phyloP scores from a whole-genome alignment of 352 stramenopile species.

The Globisporangium acanthophoron region DNA sequence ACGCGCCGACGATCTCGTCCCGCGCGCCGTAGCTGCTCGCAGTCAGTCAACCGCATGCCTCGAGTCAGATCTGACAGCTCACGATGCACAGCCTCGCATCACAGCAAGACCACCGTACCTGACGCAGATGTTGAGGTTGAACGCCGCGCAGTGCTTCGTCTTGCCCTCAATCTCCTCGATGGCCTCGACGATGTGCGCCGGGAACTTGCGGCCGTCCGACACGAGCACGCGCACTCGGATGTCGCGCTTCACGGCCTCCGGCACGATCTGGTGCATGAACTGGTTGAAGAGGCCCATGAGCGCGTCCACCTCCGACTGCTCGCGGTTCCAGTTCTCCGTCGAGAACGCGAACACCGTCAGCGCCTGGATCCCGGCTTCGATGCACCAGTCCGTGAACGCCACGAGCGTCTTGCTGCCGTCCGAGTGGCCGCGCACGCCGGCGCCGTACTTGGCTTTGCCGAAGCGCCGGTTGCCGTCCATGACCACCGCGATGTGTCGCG shows the following conservation, averaged over 20 bases:
- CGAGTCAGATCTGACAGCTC: constrained; percentile 1
- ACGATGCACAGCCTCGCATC: background rate
- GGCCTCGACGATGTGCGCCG: constrained; percentile 52
- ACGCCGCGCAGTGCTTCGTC: constrained; percentile 79
- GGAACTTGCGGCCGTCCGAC: constrained; percentile 68
- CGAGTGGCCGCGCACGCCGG: constrained; percentile 86
- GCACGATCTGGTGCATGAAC: constrained; percentile 93
- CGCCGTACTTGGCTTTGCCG: constrained; percentile 79
- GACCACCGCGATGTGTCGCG: constrained; percentile 92
- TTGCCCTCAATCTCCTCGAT: constrained; percentile 84
- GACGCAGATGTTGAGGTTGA: constrained; percentile 83
- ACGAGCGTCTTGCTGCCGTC: constrained; percentile 94
- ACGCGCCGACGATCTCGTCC: constrained; percentile 93
- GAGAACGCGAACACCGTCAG: constrained; percentile 96
- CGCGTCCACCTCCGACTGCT: constrained; percentile 81
- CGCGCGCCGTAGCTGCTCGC: constrained; percentile 89
- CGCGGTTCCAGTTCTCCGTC: constrained; percentile 95
- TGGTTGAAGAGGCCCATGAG: constrained; percentile 94
- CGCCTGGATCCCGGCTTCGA: constrained; percentile 84
- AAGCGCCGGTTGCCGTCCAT: constrained; percentile 97
- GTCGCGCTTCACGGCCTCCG: constrained; percentile 87
- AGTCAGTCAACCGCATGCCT: constrained; percentile 12
- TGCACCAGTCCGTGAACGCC: constrained; percentile 96
- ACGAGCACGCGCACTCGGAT: constrained; percentile 90
- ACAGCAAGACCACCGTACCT: constrained; percentile 28